Evolutionary conservation across 805 yeast genomes (phyloP).

Genomic region (Schizosaccharomyces lindneri): DNA sequence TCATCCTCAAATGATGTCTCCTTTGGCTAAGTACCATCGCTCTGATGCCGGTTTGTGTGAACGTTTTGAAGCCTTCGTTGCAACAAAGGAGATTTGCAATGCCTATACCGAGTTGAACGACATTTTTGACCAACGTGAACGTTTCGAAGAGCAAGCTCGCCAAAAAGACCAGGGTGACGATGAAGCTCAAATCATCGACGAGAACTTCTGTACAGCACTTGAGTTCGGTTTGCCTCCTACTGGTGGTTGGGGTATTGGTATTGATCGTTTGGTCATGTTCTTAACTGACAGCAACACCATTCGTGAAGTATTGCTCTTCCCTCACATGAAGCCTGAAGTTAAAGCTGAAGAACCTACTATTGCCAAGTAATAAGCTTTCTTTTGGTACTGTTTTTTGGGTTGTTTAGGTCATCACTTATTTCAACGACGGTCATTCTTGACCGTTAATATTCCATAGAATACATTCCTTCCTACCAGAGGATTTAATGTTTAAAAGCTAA

Average conservation of each 20-base stretch:
- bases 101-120: slow-evolving; percentile 98
- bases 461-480: no score
- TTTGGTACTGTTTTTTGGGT: not conserved
- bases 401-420: not conserved
- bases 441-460: no score
- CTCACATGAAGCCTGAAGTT: slow-evolving; percentile 86
- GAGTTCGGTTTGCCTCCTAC: slow-evolving; percentile 98
- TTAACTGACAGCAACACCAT: slow-evolving; percentile 87
- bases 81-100: slow-evolving; percentile 92
- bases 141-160: slow-evolving; percentile 96
- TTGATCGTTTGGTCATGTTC: slow-evolving; percentile 94
- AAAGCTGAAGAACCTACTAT: not conserved
- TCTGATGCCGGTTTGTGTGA: slow-evolving; percentile 84
- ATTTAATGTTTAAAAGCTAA: no score
- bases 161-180: slow-evolving; percentile 98
- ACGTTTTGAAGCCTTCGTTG: slow-evolving; percentile 94
- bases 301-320: slow-evolving; percentile 93
- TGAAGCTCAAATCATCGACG: slow-evolving; percentile 92
- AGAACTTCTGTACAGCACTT: slow-evolving; percentile 87
- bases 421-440: no score
- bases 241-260: slow-evolving; percentile 99
- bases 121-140: slow-evolving; percentile 90
- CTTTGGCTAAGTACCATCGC: slow-evolving; percentile 90
- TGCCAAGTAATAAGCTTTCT: not conserved
- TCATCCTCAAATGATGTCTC: slow-evolving; percentile 99